These are phyloP conservation scores for Tuber melanosporum DNA, from an alignment of 495 filamentous ascomycete genomes.

Conservation along the genomic window DNA sequence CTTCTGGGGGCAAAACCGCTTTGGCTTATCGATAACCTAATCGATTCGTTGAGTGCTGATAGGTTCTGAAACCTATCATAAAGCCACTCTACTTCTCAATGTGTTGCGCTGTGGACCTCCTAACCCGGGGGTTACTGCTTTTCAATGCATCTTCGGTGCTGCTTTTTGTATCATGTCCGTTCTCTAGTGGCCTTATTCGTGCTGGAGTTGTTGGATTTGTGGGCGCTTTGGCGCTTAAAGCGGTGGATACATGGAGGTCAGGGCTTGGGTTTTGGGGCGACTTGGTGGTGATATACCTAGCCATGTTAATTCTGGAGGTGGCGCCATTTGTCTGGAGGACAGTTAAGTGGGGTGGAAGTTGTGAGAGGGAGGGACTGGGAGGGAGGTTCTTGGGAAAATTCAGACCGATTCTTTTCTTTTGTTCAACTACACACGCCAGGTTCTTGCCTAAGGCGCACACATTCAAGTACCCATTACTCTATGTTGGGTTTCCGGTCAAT, in stretches of 20 bases:
- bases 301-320: conserved; percentile 26
- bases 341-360: conserved; percentile 14
- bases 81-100: conserved; percentile 16
- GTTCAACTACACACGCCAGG: conserved; percentile 55
- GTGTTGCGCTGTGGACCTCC: conserved; percentile 36
- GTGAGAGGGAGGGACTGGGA: conserved; percentile 12
- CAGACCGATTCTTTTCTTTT: conserved; percentile 53
- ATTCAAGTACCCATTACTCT: conserved; percentile 61
- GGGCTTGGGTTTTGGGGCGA: conserved; percentile 34
- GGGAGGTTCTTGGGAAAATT: conserved; percentile 35
- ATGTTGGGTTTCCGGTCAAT: conserved; percentile 60
- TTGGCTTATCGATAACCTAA: neutral
- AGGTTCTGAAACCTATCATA: neutral
- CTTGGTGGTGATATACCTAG: conserved; percentile 26
- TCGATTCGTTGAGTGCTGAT: neutral
- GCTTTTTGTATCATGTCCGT: conserved; percentile 26
- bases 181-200: conserved; percentile 18
- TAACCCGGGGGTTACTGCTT: conserved; percentile 35
- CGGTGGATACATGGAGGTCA: conserved; percentile 26
- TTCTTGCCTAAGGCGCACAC: conserved; percentile 57
- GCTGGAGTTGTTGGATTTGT: conserved; percentile 17
- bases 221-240: conserved; percentile 23
- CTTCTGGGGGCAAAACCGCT: neutral
- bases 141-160: conserved; percentile 36
- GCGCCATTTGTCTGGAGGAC: conserved; percentile 31